Percentiles rank a stretch among this genome's conserved stretches.
phyloP scores from a whole-genome alignment of 768 basidiomycete genomes.

The Podaxis sp. region DNA sequence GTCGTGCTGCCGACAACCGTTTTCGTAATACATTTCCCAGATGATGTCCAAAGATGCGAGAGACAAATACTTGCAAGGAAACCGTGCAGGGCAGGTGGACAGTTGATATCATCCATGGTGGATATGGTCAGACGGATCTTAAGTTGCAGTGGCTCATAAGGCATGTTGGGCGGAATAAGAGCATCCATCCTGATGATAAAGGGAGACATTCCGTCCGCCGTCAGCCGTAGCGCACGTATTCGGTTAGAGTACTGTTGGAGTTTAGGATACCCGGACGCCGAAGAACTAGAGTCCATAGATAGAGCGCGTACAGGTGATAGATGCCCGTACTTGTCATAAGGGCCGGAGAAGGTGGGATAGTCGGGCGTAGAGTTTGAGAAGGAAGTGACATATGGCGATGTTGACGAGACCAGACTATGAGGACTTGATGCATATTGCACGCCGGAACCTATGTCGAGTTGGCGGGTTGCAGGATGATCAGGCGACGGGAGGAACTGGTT shows the following conservation, averaged over 20 bases:
- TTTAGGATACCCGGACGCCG: constrained; percentile 12
- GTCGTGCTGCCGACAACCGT: constrained; percentile 48
- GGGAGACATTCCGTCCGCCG: constrained; percentile 67
- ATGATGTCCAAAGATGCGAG: constrained; percentile 44
- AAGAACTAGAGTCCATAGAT: constrained; percentile 35
- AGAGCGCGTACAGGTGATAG: constrained; percentile 1
- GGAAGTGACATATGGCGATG: constrained; percentile 4
- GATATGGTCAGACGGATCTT: constrained; percentile 57
- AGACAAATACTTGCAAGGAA: constrained; percentile 57
- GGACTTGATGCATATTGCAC: background rate
- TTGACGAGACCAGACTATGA: background rate
- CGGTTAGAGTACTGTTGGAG: constrained; percentile 21
- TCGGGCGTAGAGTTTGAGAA: constrained; percentile 1
- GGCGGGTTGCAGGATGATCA: constrained; percentile 27
- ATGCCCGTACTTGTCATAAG: constrained; percentile 6
- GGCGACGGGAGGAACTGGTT: constrained; percentile 45
- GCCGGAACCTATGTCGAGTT: constrained; percentile 5
- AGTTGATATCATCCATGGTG: constrained; percentile 46
- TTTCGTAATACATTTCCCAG: constrained; percentile 61
- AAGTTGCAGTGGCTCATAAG: constrained; percentile 27
- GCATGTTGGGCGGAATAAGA: constrained; percentile 22
- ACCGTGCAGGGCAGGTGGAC: constrained; percentile 56
- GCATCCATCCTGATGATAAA: constrained; percentile 57
- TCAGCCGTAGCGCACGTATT: constrained; percentile 44
- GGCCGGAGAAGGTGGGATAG: background rate